Base-by-base conservation (phyloP, 2,329 filamentous ascomycete genomes). In the Trichoderma cornu-damae region DNA sequence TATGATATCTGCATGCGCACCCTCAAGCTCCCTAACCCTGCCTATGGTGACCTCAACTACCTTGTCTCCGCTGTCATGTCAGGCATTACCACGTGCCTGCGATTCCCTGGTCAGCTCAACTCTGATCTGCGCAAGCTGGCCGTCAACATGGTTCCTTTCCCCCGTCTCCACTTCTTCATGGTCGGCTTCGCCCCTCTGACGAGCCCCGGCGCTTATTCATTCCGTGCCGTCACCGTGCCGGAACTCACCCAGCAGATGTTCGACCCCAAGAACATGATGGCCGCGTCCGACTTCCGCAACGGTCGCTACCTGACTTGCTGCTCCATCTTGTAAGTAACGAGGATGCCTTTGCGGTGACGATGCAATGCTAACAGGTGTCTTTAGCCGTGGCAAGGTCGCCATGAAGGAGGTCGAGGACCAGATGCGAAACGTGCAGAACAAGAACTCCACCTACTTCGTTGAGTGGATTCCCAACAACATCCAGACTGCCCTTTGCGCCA, bases 181-280 rank as follows among this genome's bases (percentile, higher is more conserved):
- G 94, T 99, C 75, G 94, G 94, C 77, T 99, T 99, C 76, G 93
- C 94, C 77, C 94, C 94, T 74, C 85, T 99, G 72, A 99, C 94
- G 76, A 96, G 90, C 77, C 79, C 79, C 64, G 79, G 79, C 69
- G 88, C 93, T 66, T 78, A 95, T 84, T 90, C 89, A 68, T 99
- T 97, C 93, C 94, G 94, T 74, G 93, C 94, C 66, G 89, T 97
- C 77, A 92, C 88, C 72, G 94, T 99, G 62, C 93, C 94, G 59
- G 94, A 99, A 84, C 85, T 99, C 76, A 97, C 94, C 71, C 94
- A 99, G 83, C 94, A 99, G 79, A 97, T 99, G 91, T 99, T 96
- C 83, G 94, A 99, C 83, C 93, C 94, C 72, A 99, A 97, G 91
- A 99, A 99, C 88, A 99, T 99, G 93, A 99, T 99, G 94, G 94